These are phyloP conservation scores for Colletotrichum tropicicola DNA, from an alignment of 2,329 filamentous ascomycete genomes.

Conservation along the genomic window DNA sequence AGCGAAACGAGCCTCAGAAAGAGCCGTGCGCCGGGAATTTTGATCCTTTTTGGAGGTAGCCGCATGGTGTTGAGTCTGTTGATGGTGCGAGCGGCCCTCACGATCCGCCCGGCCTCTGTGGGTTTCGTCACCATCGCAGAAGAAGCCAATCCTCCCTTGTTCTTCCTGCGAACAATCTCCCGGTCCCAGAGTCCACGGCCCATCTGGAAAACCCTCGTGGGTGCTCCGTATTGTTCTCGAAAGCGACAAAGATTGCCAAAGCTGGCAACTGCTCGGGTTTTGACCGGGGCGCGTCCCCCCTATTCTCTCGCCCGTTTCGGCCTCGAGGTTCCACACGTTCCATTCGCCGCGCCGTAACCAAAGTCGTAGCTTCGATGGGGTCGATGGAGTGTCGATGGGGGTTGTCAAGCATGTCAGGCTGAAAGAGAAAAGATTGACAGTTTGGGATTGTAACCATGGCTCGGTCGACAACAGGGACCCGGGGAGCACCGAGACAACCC, in stretches of 20 bases:
- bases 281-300: conserved; percentile 4
- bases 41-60: neutral
- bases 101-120: neutral
- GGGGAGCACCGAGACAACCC: neutral
- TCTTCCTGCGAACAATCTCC: too few relatives aligned
- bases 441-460: neutral
- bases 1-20: neutral
- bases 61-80: neutral
- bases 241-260: conserved; percentile 11
- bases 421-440: conserved; percentile 7
- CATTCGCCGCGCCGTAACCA: neutral
- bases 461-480: neutral
- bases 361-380: conserved; percentile 12
- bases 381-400: neutral
- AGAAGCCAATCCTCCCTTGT: too few relatives aligned
- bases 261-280: neutral
- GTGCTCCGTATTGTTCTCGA: neutral
- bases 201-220: neutral
- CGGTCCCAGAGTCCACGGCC: too few relatives aligned
- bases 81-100: neutral
- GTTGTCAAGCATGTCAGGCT: conserved; percentile 5
- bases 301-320: neutral
- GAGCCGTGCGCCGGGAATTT: neutral
- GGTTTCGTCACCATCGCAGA: neutral
- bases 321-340: neutral